Evolutionary conservation across 1,284 basidiomycete genomes (phyloP), one percentile per base, ranked within the genome.

Genomic region (Microstroma glucosiphilum): DNA sequence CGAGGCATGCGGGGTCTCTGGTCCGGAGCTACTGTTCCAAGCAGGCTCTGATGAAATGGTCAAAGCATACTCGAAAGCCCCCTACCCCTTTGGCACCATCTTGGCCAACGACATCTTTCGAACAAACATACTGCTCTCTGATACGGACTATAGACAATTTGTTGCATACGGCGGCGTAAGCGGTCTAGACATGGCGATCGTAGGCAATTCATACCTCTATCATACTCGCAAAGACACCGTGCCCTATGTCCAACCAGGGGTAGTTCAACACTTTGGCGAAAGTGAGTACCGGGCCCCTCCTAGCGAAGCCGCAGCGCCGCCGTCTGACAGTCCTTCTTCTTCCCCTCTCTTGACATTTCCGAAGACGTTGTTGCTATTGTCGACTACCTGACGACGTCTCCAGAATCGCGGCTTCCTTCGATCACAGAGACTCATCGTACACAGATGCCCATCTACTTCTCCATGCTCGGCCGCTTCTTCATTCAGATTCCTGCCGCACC

Each of bases 41-140:
- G 94, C 94, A 0, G 96, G 91, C 0, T 92, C 89, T 13, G 86
- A 89, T 67, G 87, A 92, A 67, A 96, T 98, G 91, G 90, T 97
- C 19, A 84, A 89, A 64, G 92, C 91, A 0, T 96, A 94, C 76
- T 85, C 88, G 0, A 84, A 88, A 69, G 90, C 91, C 0, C 92
- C 92, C 62, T 88, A 89, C 72, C 94, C 92, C 0, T 90, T 89
- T 61, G 96, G 92, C 0, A 93, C 91, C 0, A 86, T 96, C 62
- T 85, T 92, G 51, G 94, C 94, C 11, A 91, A 91, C 57, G 96
- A 98, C 66, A 85, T 98, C 37, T 98, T 98, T 81, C 87, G 87
- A 58, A 94, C 91, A 0, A 94, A 94, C 0, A 85, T 97, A 61
- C 84, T 98, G 58, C 82, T 96, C 89, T 67, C 61, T 15, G 77